phyloP scores from a whole-genome alignment of 495 filamentous ascomycete species.

The Neurospora intermedia region DNA sequence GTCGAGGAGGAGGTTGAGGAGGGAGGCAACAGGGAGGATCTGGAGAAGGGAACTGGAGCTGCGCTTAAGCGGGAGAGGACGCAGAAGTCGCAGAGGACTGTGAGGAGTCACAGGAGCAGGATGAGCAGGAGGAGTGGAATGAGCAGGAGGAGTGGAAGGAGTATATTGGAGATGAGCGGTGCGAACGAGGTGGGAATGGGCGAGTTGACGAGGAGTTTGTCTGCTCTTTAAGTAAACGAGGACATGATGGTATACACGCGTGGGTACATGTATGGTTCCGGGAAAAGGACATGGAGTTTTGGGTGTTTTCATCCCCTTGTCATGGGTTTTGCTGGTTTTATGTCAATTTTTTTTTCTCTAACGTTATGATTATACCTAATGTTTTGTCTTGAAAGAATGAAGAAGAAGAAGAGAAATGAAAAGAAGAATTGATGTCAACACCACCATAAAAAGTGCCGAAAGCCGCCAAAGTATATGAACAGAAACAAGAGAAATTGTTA shows the following conservation, averaged over 20 bases:
- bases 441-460: background rate
- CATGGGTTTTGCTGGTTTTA: background rate
- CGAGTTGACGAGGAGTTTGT: slow-evolving; percentile 9
- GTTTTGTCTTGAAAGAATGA: background rate
- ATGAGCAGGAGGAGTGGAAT: background rate
- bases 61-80: background rate
- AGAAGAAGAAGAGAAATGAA: background rate
- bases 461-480: background rate
- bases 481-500: background rate
- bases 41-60: background rate
- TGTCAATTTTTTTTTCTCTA: background rate
- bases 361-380: background rate
- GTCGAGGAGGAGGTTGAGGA: background rate
- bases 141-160: background rate
- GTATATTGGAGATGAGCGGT: background rate
- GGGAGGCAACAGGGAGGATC: background rate
- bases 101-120: background rate
- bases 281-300: background rate
- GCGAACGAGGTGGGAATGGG: background rate
- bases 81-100: background rate
- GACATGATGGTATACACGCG: background rate
- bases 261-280: background rate
- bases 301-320: background rate
- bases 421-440: background rate
- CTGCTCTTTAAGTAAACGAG: slow-evolving; percentile 1